Base-by-base conservation (phyloP, 441 rosid species). In the Populus hybrid region DNA sequence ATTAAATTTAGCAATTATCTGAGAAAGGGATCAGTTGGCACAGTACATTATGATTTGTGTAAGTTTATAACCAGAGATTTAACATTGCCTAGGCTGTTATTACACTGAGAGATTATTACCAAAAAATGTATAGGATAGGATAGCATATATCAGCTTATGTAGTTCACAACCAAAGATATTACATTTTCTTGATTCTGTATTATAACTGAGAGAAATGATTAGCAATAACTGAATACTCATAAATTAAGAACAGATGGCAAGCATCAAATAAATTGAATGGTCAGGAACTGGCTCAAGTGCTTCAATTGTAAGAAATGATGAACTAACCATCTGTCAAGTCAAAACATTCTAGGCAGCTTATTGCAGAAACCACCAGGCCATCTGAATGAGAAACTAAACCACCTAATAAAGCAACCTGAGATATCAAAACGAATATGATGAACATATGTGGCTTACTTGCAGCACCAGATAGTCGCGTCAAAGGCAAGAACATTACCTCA, bases 371-470 rank as follows among this genome's bases (percentile, higher is more conserved):
- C 79, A 93, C 73, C 76, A 95, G 87, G 72, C 90, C 95, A 85
- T 90, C 92, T 21, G 87, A 82, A 90, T 95, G 97, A 80, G 96
- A 86, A 81, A 92, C 82, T 71, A 93, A 88, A 79, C 95, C 96
- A 80, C 92, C 86, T 67, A 91, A 77, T 83, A 95, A 74, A 6
- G 97, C 93, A 82, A 92, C 94, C 99, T 95, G 84, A 71, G 67
- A 81, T 68, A 82, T 70, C 26, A 69, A 78, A 78, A 86, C 21
- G 71, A 36, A 65, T 71, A 70, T 81, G 78, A 70, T 70, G 67
- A 77, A 61, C 65, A 69, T 66, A 79, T 75, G 69, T 42, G 21
- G 76, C 40, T 72, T 53, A 38, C 40, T 75, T 64, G 40, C 38
- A 53, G 68, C 16, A 68, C 35, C 23, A 75, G 20, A 69, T 16